A percentile compares a stretch with the other conserved stretches of the same genome.
Evolutionary conservation across 164 flowering plant species (phyloP).

Genomic region (Vitis labrusca): DNA sequence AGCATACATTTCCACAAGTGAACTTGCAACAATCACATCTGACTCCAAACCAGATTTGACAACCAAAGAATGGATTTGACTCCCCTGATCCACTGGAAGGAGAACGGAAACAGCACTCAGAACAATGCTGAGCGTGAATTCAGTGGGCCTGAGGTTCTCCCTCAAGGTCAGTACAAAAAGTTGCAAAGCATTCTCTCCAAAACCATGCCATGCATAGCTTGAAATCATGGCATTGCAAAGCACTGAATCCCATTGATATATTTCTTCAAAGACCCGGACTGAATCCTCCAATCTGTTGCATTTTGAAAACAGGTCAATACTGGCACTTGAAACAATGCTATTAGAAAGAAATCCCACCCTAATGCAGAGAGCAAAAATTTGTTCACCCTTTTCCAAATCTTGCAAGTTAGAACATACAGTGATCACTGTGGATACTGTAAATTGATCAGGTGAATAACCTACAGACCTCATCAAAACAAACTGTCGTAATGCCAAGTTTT

Average conservation of each 20-base stretch:
- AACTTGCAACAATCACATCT: slow-evolving; percentile 48
- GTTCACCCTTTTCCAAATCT: slow-evolving; percentile 58
- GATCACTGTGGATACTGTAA: slow-evolving; percentile 45
- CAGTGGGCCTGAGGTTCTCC: slow-evolving; percentile 43
- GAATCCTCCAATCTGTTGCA: slow-evolving; percentile 68
- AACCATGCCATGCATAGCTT: slow-evolving; percentile 44
- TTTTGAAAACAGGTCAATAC: slow-evolving; percentile 72
- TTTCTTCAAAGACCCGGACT: slow-evolving; percentile 40
- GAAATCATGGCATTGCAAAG: slow-evolving; percentile 63
- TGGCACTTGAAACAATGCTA: slow-evolving; percentile 59
- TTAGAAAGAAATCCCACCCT: slow-evolving; percentile 60
- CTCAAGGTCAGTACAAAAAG: slow-evolving; percentile 42
- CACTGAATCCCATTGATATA: slow-evolving; percentile 44
- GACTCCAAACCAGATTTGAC: slow-evolving; percentile 49
- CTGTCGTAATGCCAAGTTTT: slow-evolving; percentile 32
- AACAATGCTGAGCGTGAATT: slow-evolving; percentile 51
- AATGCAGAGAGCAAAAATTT: slow-evolving; percentile 45
- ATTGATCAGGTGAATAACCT: slow-evolving; percentile 46
- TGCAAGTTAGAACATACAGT: slow-evolving; percentile 42
- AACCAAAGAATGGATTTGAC: slow-evolving; percentile 54
- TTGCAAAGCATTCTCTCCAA: slow-evolving; percentile 34
- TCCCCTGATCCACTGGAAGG: slow-evolving; percentile 40
- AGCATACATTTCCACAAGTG: slow-evolving; percentile 57
- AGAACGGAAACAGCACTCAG: slow-evolving; percentile 33
- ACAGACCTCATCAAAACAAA: slow-evolving; percentile 35